Conservation (phyloP, 345 rosid species). For the Linum trigynum region DNA sequence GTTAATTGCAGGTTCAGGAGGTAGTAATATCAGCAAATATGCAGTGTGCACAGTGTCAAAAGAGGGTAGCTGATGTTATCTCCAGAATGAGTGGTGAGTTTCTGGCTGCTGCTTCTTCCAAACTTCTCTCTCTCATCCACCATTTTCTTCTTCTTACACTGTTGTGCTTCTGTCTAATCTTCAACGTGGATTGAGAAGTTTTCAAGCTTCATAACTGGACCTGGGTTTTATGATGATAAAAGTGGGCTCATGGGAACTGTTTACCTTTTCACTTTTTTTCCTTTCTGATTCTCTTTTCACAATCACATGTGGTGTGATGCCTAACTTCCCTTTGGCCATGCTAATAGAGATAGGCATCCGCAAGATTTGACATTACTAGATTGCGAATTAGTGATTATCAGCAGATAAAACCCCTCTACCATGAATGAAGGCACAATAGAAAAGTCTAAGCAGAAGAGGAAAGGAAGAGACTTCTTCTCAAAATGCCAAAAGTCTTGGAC, state of each 20-base stretch:
- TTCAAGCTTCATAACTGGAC: no score
- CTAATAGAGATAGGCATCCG: no score
- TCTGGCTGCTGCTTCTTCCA: background rate
- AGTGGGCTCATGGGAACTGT: no score
- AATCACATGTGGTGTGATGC: no score
- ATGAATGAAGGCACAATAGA: background rate
- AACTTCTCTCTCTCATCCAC: no score
- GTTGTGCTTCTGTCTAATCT: background rate
- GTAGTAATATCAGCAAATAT: slow-evolving; percentile 79
- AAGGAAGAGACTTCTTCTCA: background rate
- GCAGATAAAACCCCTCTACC: background rate
- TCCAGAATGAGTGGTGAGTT: slow-evolving; percentile 63
- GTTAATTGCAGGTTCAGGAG: slow-evolving; percentile 55
- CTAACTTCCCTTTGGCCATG: no score
- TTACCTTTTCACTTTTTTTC: no score
- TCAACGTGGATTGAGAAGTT: no score
- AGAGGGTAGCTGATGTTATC: slow-evolving; percentile 60
- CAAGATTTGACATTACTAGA: background rate
- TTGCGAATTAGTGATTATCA: background rate
- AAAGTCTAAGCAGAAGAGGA: background rate
- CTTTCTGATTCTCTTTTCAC: no score
- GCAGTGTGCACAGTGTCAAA: slow-evolving; percentile 59
- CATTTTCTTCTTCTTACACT: background rate
- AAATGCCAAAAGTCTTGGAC: background rate
- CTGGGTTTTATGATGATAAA: no score